phyloP scores from a whole-genome alignment of 495 filamentous ascomycete species.

The Penicillium turbatum region DNA sequence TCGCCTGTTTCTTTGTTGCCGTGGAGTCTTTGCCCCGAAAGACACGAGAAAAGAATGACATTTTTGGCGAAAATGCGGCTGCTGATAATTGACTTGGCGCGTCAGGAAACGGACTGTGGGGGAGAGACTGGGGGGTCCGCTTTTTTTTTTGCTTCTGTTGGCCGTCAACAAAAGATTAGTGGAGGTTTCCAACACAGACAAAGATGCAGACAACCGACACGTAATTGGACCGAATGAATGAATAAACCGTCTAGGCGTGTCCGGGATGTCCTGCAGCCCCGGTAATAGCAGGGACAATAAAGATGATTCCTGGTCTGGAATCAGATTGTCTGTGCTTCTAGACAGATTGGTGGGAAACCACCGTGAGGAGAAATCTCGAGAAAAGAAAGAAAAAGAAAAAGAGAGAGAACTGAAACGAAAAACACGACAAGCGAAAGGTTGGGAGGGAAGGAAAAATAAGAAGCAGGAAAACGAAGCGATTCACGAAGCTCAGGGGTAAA shows the following conservation, averaged over 20 bases:
- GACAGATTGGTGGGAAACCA: background rate
- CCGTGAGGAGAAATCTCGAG: background rate
- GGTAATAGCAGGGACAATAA: conserved; percentile 7
- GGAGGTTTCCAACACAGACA: conserved; percentile 9
- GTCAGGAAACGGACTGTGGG: conserved; percentile 9
- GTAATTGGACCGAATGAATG: conserved; percentile 12
- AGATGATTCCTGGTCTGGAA: conserved; percentile 1
- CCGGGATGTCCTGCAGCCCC: conserved; percentile 41
- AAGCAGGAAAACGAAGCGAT: conserved; percentile 12
- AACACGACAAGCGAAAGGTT: background rate
- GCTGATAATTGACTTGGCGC: conserved; percentile 12
- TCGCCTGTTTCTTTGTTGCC: conserved; percentile 54
- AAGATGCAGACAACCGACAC: conserved; percentile 16
- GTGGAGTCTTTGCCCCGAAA: conserved; percentile 66
- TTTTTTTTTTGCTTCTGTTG: conserved; percentile 17
- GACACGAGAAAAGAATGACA: conserved; percentile 67
- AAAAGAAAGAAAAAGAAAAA: conserved; percentile 9
- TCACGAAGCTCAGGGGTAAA: conserved; percentile 19
- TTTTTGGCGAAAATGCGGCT: conserved; percentile 20
- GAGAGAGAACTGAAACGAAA: conserved; percentile 2
- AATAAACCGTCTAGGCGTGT: conserved; percentile 19
- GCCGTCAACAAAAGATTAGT: conserved; percentile 16
- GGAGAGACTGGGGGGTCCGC: conserved; percentile 9
- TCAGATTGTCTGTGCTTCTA: conserved; percentile 8
- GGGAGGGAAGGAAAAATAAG: conserved; percentile 15